Conservation (phyloP, 1,139 yeast species). For the Yamadazyma diospyri region DNA sequence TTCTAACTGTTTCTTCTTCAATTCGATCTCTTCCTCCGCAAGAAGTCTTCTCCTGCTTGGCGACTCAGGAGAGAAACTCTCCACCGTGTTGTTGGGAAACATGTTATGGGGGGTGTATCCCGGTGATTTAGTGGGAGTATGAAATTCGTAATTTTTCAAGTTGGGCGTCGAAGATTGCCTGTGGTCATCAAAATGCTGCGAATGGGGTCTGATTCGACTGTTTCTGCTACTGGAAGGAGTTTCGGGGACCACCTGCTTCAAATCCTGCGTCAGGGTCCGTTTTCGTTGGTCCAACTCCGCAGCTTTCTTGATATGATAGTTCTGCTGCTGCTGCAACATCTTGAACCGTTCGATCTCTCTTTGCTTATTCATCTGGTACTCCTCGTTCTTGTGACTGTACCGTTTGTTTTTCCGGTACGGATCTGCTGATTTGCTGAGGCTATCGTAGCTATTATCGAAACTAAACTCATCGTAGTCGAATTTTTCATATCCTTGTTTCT, state of each 20-base stretch:
- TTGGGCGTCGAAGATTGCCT: slow-evolving; percentile 20
- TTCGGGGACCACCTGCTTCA: slow-evolving; percentile 16
- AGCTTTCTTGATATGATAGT: slow-evolving; percentile 25
- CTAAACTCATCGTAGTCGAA: slow-evolving; percentile 20
- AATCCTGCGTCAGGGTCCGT: slow-evolving; percentile 19
- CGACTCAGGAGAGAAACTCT: slow-evolving; percentile 26
- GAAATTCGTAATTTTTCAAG: slow-evolving; percentile 10
- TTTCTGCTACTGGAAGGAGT: slow-evolving; percentile 8
- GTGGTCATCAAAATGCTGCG: slow-evolving; percentile 15
- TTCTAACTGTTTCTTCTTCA: slow-evolving; percentile 39
- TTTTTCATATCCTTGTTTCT: slow-evolving; percentile 15
- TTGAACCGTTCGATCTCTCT: slow-evolving; percentile 32
- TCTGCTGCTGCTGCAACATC: slow-evolving; percentile 30
- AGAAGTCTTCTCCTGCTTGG: slow-evolving; percentile 13
- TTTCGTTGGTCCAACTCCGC: slow-evolving; percentile 15
- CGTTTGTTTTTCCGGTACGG: slow-evolving; percentile 10
- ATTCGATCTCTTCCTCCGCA: slow-evolving; percentile 18
- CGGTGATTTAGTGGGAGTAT: not conserved
- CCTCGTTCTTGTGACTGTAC: slow-evolving; percentile 3
- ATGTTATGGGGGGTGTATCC: slow-evolving; percentile 6
- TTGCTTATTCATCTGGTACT: slow-evolving; percentile 17
- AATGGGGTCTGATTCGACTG: slow-evolving; percentile 18
- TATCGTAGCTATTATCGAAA: slow-evolving; percentile 27
- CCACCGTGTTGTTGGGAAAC: slow-evolving; percentile 25
- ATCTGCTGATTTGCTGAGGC: slow-evolving; percentile 16